A percentile compares a stretch with the other conserved stretches of the same genome.
Conservation (phyloP, 305 asterid genomes). For the Salvia sclarea region DNA sequence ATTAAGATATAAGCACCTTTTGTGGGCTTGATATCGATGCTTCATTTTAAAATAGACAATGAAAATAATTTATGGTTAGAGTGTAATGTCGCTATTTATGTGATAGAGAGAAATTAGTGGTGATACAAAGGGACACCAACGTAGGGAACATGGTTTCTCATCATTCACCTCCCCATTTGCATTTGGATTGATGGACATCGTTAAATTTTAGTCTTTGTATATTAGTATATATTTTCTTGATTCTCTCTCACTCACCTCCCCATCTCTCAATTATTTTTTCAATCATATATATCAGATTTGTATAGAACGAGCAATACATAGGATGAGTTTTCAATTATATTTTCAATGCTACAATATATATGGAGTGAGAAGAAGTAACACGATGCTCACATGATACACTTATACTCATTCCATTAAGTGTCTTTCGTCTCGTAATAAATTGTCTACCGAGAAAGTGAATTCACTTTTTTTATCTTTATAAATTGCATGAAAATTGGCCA, state of each 20-base stretch:
- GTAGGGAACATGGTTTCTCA: conserved; percentile 35
- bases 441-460: too few species aligned
- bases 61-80: background rate
- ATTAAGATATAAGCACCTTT: background rate
- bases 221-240: conserved; percentile 32
- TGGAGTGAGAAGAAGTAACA: background rate
- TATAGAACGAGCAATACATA: too few species aligned
- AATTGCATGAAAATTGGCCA: too few species aligned
- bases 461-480: too few species aligned
- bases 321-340: too few species aligned
- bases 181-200: conserved; percentile 35
- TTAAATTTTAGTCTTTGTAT: conserved; percentile 61
- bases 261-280: too few species aligned
- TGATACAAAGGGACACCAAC: conserved; percentile 29
- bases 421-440: too few species aligned
- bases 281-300: too few species aligned
- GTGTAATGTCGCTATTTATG: background rate
- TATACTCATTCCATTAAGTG: too few species aligned
- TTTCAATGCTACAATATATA: too few species aligned
- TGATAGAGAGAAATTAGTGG: conserved; percentile 4
- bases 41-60: background rate
- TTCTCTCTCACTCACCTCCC: conserved; percentile 33
- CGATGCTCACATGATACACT: background rate
- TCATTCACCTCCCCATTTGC: conserved; percentile 27
- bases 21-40: background rate